Evolutionary conservation across 345 rosid genomes (phyloP).

Genomic region (Ceriops decandra): DNA sequence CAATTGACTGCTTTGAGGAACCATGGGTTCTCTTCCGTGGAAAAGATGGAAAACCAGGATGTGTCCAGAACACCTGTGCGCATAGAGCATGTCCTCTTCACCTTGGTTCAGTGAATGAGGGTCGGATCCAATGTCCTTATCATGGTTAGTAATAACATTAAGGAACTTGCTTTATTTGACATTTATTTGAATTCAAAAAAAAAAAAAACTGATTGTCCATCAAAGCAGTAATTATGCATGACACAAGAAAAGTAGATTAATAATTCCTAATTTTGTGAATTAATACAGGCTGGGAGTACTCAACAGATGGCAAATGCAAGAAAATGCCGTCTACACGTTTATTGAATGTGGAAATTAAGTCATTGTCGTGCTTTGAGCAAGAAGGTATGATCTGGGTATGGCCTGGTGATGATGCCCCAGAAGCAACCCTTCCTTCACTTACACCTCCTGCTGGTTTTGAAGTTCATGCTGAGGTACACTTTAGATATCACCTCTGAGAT

Average conservation of each 20-base stretch:
- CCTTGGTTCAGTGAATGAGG: conserved; percentile 89
- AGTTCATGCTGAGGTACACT: conserved; percentile 88
- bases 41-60: conserved; percentile 87
- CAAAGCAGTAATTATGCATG: not conserved
- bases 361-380: conserved; percentile 84
- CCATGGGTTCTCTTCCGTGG: conserved; percentile 97
- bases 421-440: conserved; percentile 66
- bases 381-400: conserved; percentile 98
- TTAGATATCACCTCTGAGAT: not conserved
- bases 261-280: conserved; percentile 17
- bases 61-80: conserved; percentile 89
- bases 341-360: conserved; percentile 60
- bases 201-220: not conserved
- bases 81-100: conserved; percentile 98
- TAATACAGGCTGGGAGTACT: conserved; percentile 87
- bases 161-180: not conserved
- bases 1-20: conserved; percentile 91
- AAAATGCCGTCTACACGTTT: conserved; percentile 92
- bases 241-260: not conserved
- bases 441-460: conserved; percentile 83
- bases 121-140: conserved; percentile 93
- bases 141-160: conserved; percentile 64
- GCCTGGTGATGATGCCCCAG: conserved; percentile 88
- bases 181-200: not conserved
- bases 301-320: conserved; percentile 88